These are phyloP conservation scores for Thozetella sp. DNA, from an alignment of 495 filamentous ascomycete genomes.

Conservation along the genomic window DNA sequence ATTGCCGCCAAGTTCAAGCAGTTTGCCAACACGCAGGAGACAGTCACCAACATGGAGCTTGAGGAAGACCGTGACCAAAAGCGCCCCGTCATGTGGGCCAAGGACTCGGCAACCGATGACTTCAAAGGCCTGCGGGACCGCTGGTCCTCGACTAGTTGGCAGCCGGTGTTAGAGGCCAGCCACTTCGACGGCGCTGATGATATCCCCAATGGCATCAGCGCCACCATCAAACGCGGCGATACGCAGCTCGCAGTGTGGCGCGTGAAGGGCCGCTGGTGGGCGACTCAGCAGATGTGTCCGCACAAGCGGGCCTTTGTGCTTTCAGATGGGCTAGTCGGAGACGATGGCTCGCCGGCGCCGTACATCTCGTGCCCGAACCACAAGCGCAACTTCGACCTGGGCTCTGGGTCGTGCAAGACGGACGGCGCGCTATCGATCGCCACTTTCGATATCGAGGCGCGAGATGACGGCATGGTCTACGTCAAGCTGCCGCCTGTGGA, in stretches of 20 bases:
- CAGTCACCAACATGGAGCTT: constrained; percentile 68
- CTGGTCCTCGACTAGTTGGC: constrained; percentile 81
- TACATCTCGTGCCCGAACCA: constrained; percentile 92
- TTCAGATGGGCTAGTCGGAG: constrained; percentile 85
- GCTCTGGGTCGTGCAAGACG: constrained; percentile 74
- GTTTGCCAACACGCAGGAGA: constrained; percentile 84
- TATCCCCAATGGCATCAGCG: constrained; percentile 66
- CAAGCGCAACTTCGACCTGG: constrained; percentile 88
- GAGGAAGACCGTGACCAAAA: constrained; percentile 75
- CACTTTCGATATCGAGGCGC: constrained; percentile 80
- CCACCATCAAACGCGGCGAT: constrained; percentile 83
- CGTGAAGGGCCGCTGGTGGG: constrained; percentile 79
- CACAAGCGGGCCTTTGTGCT: constrained; percentile 93
- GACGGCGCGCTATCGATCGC: constrained; percentile 81
- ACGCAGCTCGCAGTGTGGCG: constrained; percentile 94
- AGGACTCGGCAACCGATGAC: constrained; percentile 66
- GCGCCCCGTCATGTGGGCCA: constrained; percentile 84
- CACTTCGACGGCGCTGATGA: constrained; percentile 70
- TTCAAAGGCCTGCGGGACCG: constrained; percentile 65
- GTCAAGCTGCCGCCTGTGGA: constrained; percentile 82
- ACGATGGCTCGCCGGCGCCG: constrained; percentile 63
- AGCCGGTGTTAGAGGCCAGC: constrained; percentile 75
- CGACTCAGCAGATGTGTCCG: constrained; percentile 98
- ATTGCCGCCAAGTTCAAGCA: constrained; percentile 77
- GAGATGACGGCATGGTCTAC: constrained; percentile 82